Conservation (phyloP, 352 stramenopile genomes). For the Globisporangium barbulae region DNA sequence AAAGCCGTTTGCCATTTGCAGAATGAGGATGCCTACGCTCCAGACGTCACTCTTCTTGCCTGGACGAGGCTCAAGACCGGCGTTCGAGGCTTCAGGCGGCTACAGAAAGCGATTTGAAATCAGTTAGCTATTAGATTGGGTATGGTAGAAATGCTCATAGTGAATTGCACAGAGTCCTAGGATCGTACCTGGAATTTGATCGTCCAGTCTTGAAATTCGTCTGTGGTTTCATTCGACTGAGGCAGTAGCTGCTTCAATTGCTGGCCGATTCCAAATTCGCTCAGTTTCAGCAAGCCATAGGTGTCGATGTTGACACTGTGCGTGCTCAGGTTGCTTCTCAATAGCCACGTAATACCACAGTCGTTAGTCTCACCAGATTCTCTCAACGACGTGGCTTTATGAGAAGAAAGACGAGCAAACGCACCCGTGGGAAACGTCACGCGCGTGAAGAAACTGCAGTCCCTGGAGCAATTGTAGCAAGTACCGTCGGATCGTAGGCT, state of each 20-base stretch:
- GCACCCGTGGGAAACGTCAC: conserved; percentile 47
- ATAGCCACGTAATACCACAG: neutral
- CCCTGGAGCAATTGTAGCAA: conserved; percentile 55
- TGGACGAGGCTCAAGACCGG: conserved; percentile 5
- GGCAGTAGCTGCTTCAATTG: conserved; percentile 6
- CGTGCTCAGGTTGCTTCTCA: conserved; percentile 34
- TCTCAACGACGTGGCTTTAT: neutral
- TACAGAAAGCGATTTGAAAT: neutral
- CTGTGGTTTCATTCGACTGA: neutral
- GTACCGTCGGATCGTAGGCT: conserved; percentile 65
- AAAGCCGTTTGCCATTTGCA: conserved; percentile 43
- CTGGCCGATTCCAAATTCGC: conserved; percentile 42
- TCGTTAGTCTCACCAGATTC: neutral
- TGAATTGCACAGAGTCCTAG: neutral
- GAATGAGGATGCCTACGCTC: conserved; percentile 45
- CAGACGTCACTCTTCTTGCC: conserved; percentile 52
- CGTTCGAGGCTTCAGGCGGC: conserved; percentile 26
- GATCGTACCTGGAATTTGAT: conserved; percentile 17
- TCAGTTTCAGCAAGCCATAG: conserved; percentile 50
- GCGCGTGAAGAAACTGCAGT: conserved; percentile 43
- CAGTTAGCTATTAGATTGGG: neutral
- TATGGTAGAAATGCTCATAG: neutral
- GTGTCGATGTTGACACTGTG: conserved; percentile 60
- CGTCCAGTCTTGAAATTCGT: conserved; percentile 20
- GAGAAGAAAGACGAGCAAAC: neutral